These are phyloP conservation scores for Umbilicus rupestris DNA, from an alignment of 164 flowering plant species.

Conservation along the genomic window DNA sequence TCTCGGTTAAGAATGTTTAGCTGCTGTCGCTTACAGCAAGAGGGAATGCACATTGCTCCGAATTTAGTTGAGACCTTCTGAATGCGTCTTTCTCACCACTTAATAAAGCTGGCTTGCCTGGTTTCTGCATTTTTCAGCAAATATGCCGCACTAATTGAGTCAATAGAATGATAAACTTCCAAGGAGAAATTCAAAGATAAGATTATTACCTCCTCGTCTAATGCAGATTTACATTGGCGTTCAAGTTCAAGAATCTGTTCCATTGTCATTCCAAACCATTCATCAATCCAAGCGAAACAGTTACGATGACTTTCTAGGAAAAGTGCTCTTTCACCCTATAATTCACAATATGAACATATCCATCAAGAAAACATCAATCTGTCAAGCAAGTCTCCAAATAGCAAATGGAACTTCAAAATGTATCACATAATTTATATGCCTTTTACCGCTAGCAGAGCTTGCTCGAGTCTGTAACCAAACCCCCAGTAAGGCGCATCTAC, in stretches of 20 bases:
- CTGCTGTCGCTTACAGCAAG: conserved; percentile 5
- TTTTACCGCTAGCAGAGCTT: conserved; percentile 50
- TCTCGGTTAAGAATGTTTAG: neutral
- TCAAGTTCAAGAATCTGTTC: conserved; percentile 45
- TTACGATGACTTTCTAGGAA: conserved; percentile 56
- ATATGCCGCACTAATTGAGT: neutral
- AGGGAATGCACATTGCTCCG: conserved; percentile 11
- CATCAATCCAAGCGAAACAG: conserved; percentile 68
- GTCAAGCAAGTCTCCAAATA: neutral
- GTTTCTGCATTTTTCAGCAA: conserved; percentile 12
- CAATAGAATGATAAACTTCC: neutral
- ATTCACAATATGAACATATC: neutral
- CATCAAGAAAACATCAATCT: neutral
- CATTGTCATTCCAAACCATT: conserved; percentile 61
- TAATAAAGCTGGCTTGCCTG: conserved; percentile 7
- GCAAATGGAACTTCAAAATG: neutral
- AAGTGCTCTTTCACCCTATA: conserved; percentile 63
- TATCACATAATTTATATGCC: neutral
- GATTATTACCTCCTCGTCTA: conserved; percentile 37
- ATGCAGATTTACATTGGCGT: conserved; percentile 24
- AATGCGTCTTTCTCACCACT: conserved; percentile 9
- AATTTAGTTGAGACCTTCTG: conserved; percentile 9
- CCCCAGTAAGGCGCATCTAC: conserved; percentile 73
- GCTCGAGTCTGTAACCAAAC: conserved; percentile 56
- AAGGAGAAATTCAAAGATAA: neutral